Conservation (phyloP, 176 grass and related monocot species). For the Oryza longistaminata region DNA sequence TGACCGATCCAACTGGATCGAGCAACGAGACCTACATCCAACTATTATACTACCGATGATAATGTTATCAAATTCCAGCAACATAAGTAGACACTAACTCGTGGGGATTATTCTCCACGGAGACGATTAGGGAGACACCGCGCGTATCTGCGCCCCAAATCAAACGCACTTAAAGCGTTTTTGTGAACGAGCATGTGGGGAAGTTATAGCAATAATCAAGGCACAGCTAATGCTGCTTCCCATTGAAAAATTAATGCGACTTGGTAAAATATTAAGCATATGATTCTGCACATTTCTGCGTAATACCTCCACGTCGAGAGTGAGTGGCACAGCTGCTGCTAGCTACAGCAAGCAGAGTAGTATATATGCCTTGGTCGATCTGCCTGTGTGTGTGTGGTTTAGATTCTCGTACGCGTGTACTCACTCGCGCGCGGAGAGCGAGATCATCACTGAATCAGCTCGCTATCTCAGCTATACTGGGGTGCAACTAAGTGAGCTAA, state of each 20-base stretch:
- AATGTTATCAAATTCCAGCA: not conserved
- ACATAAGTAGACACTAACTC: not conserved
- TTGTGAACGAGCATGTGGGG: not conserved
- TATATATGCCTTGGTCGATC: conserved; percentile 8
- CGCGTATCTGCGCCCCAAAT: conserved; percentile 33
- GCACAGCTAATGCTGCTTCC: conserved; percentile 34
- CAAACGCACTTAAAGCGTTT: conserved; percentile 21
- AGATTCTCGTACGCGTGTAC: not conserved
- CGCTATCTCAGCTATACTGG: not conserved
- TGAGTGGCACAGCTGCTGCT: conserved; percentile 45
- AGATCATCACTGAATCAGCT: not conserved
- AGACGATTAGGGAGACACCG: conserved; percentile 29
- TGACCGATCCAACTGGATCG: conserved; percentile 18
- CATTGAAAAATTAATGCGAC: not conserved
- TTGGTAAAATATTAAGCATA: not conserved
- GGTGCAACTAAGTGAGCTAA: conserved; percentile 38
- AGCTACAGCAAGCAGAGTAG: not conserved
- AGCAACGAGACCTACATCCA: not conserved
- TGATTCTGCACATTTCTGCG: not conserved
- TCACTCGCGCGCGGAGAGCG: not conserved
- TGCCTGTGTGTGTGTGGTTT: conserved; percentile 10
- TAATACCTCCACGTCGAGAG: conserved; percentile 39
- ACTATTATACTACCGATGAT: not conserved
- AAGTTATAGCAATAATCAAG: not conserved
- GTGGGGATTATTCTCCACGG: conserved; percentile 45